Evolutionary conservation across 257 asterid genomes (phyloP).

Genomic region (Fraxinus cuspidata): DNA sequence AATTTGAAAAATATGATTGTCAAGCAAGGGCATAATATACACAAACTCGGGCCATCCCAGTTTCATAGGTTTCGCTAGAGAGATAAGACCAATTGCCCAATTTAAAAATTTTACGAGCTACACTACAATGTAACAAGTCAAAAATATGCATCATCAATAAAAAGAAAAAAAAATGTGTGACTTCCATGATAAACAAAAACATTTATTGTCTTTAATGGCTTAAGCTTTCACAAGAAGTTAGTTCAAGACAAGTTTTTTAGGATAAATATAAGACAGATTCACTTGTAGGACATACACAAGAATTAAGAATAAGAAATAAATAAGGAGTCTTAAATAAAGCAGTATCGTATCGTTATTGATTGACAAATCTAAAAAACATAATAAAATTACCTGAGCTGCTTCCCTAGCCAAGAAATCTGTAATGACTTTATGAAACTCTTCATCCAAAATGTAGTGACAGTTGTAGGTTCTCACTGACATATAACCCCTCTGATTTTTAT

Average conservation of each 20-base stretch:
- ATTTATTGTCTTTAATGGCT: not conserved
- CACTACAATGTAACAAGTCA: not conserved
- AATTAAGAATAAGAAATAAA: not conserved
- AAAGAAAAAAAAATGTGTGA: no score
- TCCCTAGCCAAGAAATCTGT: conserved; percentile 79
- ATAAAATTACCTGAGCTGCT: conserved; percentile 68
- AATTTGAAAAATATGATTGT: no score
- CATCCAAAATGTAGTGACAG: conserved; percentile 75
- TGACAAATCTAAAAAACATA: not conserved
- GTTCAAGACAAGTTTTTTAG: no score
- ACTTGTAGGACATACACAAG: not conserved
- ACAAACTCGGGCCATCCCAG: no score
- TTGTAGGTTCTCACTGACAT: conserved; percentile 88
- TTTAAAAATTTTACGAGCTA: not conserved
- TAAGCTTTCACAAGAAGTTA: not conserved
- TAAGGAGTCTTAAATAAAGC: not conserved
- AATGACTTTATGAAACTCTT: conserved; percentile 66
- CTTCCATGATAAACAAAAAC: not conserved
- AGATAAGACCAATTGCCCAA: not conserved
- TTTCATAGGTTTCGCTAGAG: no score
- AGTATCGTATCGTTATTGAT: not conserved
- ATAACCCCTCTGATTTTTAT: conserved; percentile 94
- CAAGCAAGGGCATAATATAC: no score
- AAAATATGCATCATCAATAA: not conserved
- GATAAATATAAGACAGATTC: no score